Percentiles rank a stretch among this genome's conserved stretches.
These are phyloP conservation scores for Poa pratensis DNA, from an alignment of 176 grass and related monocot genomes.

Conservation along the genomic window DNA sequence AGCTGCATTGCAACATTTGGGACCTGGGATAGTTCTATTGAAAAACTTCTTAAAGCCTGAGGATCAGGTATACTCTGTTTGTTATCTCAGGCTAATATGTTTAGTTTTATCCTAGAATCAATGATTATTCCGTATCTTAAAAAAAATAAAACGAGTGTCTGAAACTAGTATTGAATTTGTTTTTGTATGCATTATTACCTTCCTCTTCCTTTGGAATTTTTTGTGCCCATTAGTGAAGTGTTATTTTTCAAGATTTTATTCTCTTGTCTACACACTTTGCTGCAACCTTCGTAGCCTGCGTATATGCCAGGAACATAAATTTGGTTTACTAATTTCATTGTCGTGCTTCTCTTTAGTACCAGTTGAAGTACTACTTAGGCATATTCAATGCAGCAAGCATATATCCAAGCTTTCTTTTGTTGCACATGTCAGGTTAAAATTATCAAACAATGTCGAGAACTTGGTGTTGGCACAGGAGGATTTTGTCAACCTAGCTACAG, in stretches of 20 bases:
- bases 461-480: conserved; percentile 54
- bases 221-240: background rate
- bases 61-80: conserved; percentile 41
- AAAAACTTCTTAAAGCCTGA: conserved; percentile 48
- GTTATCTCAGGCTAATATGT: background rate
- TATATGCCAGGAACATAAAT: background rate
- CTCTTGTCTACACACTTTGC: background rate
- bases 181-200: background rate
- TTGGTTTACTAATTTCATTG: background rate
- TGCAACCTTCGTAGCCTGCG: background rate
- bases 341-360: background rate
- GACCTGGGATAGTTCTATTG: conserved; percentile 60
- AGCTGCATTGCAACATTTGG: conserved; percentile 32
- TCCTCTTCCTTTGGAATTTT: background rate
- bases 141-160: background rate
- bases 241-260: background rate
- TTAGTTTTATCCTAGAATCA: background rate
- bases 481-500: conserved; percentile 66
- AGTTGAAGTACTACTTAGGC: background rate
- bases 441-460: conserved; percentile 46
- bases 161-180: background rate
- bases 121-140: background rate
- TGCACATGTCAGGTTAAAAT: conserved; percentile 51
- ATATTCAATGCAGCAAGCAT: background rate
- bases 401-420: background rate